These are phyloP conservation scores for Cornus florida DNA, from an alignment of 148 eudicot genomes.

Conservation along the genomic window DNA sequence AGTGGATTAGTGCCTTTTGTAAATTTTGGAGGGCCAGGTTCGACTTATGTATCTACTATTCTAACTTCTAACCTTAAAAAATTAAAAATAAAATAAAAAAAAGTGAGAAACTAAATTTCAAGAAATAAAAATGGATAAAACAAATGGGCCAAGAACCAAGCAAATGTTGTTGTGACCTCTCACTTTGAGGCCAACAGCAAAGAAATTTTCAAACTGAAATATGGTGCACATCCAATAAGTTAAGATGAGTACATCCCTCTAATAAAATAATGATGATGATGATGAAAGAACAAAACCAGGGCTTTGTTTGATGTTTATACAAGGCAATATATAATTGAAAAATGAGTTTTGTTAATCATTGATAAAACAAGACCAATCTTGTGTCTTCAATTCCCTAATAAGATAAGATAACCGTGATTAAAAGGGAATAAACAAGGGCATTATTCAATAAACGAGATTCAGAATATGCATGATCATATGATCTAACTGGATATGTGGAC, in stretches of 20 bases:
- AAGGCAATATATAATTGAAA: background rate
- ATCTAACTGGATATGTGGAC: background rate
- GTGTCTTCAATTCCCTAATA: constrained; percentile 9
- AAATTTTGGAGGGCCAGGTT: too few species aligned
- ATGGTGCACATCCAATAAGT: too few species aligned
- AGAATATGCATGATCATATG: background rate
- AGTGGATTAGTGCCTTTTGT: too few species aligned
- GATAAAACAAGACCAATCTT: background rate
- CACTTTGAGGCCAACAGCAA: too few species aligned
- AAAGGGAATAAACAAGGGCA: background rate
- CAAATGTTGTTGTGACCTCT: too few species aligned
- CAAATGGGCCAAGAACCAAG: background rate
- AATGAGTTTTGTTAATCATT: background rate
- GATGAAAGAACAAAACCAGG: background rate
- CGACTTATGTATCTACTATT: too few species aligned
- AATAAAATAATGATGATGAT: too few species aligned
- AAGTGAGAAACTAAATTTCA: too few species aligned
- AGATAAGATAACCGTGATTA: constrained; percentile 4
- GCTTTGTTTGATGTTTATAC: background rate
- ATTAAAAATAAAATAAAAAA: too few species aligned
- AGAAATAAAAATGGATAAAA: too few species aligned
- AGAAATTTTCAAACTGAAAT: too few species aligned
- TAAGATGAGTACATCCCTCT: background rate
- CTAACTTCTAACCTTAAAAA: too few species aligned
- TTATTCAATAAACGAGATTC: background rate